A percentile compares a stretch with the other conserved stretches of the same genome.
phyloP scores from a whole-genome alignment of 345 rosid genomes.

The Salix suchowensis region DNA sequence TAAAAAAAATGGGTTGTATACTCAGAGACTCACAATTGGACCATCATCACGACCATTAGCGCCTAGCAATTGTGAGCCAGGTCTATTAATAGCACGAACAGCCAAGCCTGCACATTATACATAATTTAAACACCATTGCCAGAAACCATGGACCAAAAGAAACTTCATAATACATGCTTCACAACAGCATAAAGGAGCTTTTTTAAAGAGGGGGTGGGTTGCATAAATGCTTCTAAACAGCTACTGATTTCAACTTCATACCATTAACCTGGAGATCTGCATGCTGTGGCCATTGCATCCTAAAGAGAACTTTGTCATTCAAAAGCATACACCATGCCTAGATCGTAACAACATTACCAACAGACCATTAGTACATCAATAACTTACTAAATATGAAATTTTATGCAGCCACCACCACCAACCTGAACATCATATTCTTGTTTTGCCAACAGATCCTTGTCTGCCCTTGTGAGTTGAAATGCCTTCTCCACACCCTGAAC shows the following conservation, averaged over 20 bases:
- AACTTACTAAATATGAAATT: neutral
- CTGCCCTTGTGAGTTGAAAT: conserved; percentile 65
- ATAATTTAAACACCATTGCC: neutral
- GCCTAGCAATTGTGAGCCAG: conserved; percentile 83
- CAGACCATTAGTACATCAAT: conserved; percentile 11
- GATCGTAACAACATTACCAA: conserved; percentile 5
- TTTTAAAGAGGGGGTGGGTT: too few relatives aligned
- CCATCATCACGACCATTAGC: conserved; percentile 98
- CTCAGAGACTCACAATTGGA: conserved; percentile 62
- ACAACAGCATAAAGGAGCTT: neutral
- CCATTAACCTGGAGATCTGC: conserved; percentile 94
- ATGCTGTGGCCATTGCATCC: conserved; percentile 99
- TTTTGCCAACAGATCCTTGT: conserved; percentile 62
- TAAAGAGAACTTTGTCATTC: conserved; percentile 85
- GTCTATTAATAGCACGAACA: conserved; percentile 81
- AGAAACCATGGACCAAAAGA: neutral
- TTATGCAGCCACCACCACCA: conserved; percentile 6
- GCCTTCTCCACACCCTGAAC: conserved; percentile 62
- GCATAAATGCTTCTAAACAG: neutral
- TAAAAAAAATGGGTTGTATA: neutral
- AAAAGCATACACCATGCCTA: conserved; percentile 99
- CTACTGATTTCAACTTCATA: conserved; percentile 26
- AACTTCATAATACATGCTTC: neutral
- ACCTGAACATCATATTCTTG: conserved; percentile 85
- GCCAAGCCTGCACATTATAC: conserved; percentile 42